Percentiles rank a stretch among this genome's conserved stretches.
phyloP scores from a whole-genome alignment of 495 filamentous ascomycete species.

The Xylaria longipes region DNA sequence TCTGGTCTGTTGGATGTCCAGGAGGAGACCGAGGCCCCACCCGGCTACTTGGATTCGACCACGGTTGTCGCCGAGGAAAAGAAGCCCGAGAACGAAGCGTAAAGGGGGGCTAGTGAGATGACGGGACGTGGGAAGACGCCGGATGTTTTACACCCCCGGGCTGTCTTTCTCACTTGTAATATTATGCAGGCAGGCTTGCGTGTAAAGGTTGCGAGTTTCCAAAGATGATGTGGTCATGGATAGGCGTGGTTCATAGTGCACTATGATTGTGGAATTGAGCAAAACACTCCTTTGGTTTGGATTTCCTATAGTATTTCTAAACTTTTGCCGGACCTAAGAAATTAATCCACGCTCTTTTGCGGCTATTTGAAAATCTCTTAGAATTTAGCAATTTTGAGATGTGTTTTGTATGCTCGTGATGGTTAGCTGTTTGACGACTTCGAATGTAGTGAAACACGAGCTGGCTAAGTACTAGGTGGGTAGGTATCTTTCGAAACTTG shows the following conservation, averaged over 20 bases:
- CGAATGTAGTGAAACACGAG: not conserved
- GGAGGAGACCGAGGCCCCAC: slow-evolving; percentile 43
- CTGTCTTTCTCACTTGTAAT: slow-evolving; percentile 10
- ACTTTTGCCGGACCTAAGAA: slow-evolving; percentile 30
- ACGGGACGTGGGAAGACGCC: not conserved
- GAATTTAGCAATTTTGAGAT: not conserved
- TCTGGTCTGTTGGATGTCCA: slow-evolving; percentile 49
- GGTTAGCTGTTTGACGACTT: not conserved
- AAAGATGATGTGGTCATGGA: slow-evolving; percentile 26
- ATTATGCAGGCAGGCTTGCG: slow-evolving; percentile 9
- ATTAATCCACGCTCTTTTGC: slow-evolving; percentile 40
- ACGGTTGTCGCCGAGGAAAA: slow-evolving; percentile 34
- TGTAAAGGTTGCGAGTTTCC: slow-evolving; percentile 16
- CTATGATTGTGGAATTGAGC: slow-evolving; percentile 26
- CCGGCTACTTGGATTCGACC: slow-evolving; percentile 46
- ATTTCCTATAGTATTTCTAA: slow-evolving; percentile 28
- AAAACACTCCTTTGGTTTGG: slow-evolving; percentile 32
- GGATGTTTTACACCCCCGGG: not conserved
- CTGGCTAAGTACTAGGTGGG: not conserved
- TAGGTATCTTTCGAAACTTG: not conserved
- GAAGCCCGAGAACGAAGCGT: slow-evolving; percentile 39
- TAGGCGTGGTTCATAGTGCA: slow-evolving; percentile 18
- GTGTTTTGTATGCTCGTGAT: not conserved
- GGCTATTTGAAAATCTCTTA: not conserved
- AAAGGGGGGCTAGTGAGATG: slow-evolving; percentile 23